A percentile compares a stretch with the other conserved stretches of the same genome.
Conservation (phyloP, 345 rosid species). For the Citropsis articulata region DNA sequence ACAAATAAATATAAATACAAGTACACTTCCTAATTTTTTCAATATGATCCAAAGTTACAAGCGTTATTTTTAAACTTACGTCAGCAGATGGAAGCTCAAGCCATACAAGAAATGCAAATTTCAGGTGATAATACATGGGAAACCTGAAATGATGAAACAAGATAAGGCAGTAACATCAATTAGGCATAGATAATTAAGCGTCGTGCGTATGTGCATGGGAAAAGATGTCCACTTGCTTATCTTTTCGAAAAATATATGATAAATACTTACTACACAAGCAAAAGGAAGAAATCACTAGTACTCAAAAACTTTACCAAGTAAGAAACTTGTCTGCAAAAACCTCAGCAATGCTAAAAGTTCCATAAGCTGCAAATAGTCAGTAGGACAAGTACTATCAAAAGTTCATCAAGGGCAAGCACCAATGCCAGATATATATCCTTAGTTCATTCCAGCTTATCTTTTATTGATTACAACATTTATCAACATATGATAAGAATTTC, state of each 20-base stretch:
- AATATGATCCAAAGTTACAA: background rate
- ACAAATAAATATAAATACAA: background rate
- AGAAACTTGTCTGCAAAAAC: slow-evolving; percentile 43
- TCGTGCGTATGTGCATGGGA: background rate
- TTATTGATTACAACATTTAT: background rate
- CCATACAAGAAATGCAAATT: slow-evolving; percentile 75
- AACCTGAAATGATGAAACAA: slow-evolving; percentile 35
- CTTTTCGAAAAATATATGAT: no score
- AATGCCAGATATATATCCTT: background rate
- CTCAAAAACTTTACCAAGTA: slow-evolving; percentile 33
- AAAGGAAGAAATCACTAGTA: background rate
- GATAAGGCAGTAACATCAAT: background rate
- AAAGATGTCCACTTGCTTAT: background rate
- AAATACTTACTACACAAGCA: background rate
- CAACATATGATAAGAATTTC: background rate
- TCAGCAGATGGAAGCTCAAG: slow-evolving; percentile 47
- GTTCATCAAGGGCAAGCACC: background rate
- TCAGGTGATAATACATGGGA: slow-evolving; percentile 62
- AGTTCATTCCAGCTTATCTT: background rate
- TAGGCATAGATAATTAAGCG: background rate
- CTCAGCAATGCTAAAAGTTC: slow-evolving; percentile 46
- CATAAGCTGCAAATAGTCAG: slow-evolving; percentile 44
- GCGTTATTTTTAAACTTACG: slow-evolving; percentile 22
- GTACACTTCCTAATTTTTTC: background rate
- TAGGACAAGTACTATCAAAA: slow-evolving; percentile 1